Base-by-base conservation (phyloP, 2,329 filamentous ascomycete genomes). In the Paraconiothyrium brasiliense region DNA sequence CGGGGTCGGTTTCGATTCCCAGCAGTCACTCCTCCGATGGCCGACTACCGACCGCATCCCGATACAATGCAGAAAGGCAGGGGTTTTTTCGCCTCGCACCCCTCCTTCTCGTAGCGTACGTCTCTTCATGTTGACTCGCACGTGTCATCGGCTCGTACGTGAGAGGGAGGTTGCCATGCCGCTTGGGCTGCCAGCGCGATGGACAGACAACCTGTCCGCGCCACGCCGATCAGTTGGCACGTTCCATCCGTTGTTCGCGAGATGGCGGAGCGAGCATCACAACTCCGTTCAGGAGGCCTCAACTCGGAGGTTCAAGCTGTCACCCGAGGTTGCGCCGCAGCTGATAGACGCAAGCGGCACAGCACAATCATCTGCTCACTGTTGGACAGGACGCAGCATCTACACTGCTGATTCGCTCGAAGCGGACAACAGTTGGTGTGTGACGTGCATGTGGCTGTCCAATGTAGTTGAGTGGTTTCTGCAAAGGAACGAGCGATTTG, bases 331-430 rank as follows among this genome's bases (percentile, higher is more conserved):
- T 34, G 46, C 24, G 55, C 11, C 13, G 43, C 20, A 24, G 54
- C 30, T 27, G 24, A 39, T 27, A 37, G 32, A 30, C 43, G 24
- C 41, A 16, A 20, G 54, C 54, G 54, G 54, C 54, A 56, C 54
- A 56, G 54, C 54, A 48, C 54, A 37, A n/a, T 56, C 54, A 56
- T 39, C 32, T 37, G 43, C 43, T 43, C 20, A 30, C 43, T 43
- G 43, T 48, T 56, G 30, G 43, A 24, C 11, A 10, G 43, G 9
- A 27, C 30, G n/a, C 30, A 47, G 27, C 54, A n/a, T 47, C 1
- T 41, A 27, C 1, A 24, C 30, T 16, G 32, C 43, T 37, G 22
- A 37, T 34, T 22, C 39, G 37, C 16, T 14, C 34, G 11, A 24
- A 37, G n/a, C 20, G 32, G 37, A 20, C 51, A 7, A 56, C 9